Base-by-base conservation (phyloP, 106 monocot genomes). In the Dendrobium nobile region DNA sequence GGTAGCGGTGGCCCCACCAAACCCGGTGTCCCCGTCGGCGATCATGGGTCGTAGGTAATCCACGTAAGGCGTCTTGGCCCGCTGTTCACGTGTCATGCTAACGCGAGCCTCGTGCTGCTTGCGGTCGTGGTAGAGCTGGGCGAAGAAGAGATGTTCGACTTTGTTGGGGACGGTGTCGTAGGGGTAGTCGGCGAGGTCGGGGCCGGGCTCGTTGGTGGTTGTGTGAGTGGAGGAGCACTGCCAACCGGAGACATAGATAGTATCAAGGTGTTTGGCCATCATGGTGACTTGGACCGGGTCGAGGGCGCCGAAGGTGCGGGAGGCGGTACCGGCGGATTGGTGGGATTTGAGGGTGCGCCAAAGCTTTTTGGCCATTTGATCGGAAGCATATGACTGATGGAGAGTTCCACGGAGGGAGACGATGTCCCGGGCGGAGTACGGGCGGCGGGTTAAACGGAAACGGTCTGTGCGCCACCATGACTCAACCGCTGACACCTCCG, bases 91-190 rank as follows among this genome's bases (percentile, higher is more conserved):
- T 19, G 75, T 47, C 92, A 94, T 86, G 82, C 79, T 82, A 90
- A 94, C 89, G 27, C 96, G 81, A 22, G 88, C 90, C 86, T 97
- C 96, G 22, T 77, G 68, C 79, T 96, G 93, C 82, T 94, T 96
- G 51, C 96, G 83, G 83, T 96, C 96, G 78, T 96, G 96, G 82
- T 89, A 96, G 55, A 86, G 94, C 68, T 94, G 96, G 42, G 96
- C 96, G 67, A 87, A 92, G 84, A 96, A 94, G 45, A 96, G 90
- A 67, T 96, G 96, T 22, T 96, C 92, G 16, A 96, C 93, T 80
- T 96, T 94, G 90, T 94, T 94, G 5, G 94, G 96, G 47, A 94
- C 96, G 37, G 96, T 96, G 89, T 96, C 96, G 80, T 96, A 96
- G 24, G 96, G 96, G 83, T 94, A 94, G 82, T 96, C 96, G 33